phyloP scores from a whole-genome alignment of 2,329 filamentous ascomycete genomes.

The Hypoxylon sp. region DNA sequence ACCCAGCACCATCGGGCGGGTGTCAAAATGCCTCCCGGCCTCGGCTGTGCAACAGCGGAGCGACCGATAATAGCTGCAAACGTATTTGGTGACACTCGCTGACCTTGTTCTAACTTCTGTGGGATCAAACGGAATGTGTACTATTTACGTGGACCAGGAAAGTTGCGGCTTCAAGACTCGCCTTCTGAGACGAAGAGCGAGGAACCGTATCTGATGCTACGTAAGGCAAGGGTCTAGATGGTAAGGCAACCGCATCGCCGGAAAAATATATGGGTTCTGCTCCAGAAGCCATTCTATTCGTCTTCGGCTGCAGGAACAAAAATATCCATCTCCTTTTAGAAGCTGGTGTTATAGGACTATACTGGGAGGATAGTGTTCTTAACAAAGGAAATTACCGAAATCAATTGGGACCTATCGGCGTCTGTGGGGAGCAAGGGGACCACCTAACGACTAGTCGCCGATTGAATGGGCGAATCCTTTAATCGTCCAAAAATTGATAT shows the following conservation, averaged over 20 bases:
- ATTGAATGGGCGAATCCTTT: conserved; percentile 29
- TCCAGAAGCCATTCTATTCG: conserved; percentile 24
- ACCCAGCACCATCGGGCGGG: conserved; percentile 26
- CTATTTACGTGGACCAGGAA: conserved; percentile 29
- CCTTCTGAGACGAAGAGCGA: conserved; percentile 42
- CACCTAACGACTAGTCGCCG: conserved; percentile 24
- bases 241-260: conserved; percentile 27
- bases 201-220: conserved; percentile 33
- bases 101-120: conserved; percentile 43
- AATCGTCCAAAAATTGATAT: conserved; percentile 9
- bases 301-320: conserved; percentile 29
- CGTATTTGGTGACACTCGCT: conserved; percentile 39
- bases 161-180: conserved; percentile 31
- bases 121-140: conserved; percentile 47
- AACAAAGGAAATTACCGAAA: conserved; percentile 33
- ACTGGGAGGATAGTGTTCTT: conserved; percentile 16
- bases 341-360: conserved; percentile 32
- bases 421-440: conserved; percentile 16
- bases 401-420: conserved; percentile 25
- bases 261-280: conserved; percentile 15
- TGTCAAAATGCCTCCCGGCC: conserved; percentile 42
- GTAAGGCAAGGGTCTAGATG: conserved; percentile 24
- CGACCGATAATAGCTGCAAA: conserved; percentile 29
- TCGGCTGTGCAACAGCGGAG: conserved; percentile 38
- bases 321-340: conserved; percentile 23